Conservation (phyloP, 345 rosid species). For the Brassica nigra region DNA sequence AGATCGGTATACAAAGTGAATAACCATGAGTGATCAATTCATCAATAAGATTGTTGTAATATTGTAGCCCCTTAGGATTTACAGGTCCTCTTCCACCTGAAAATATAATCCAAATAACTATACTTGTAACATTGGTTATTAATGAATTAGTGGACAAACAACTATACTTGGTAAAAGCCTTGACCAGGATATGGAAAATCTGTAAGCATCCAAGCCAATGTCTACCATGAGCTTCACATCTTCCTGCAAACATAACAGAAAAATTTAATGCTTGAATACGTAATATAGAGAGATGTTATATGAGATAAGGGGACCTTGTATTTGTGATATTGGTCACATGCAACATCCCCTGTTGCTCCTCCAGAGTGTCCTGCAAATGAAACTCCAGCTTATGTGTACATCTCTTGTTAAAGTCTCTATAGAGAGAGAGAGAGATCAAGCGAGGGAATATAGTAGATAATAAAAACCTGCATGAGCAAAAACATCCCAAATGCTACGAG, state of each 20-base stretch:
- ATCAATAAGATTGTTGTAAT: conserved; percentile 60
- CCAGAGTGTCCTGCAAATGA: conserved; percentile 41
- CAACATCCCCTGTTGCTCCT: conserved; percentile 51
- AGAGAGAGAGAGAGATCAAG: background rate
- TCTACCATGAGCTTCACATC: conserved; percentile 78
- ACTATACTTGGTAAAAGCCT: conserved; percentile 70
- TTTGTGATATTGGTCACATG: conserved; percentile 62
- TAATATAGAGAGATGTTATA: background rate
- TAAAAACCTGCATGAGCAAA: conserved; percentile 49
- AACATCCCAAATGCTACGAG: conserved; percentile 62
- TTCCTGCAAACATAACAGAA: conserved; percentile 46
- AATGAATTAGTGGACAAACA: background rate
- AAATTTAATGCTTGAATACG: too few species aligned
- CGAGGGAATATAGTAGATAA: background rate
- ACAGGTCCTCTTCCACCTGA: conserved; percentile 62
- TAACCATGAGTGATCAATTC: conserved; percentile 55
- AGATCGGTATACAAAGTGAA: conserved; percentile 6
- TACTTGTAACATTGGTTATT: background rate
- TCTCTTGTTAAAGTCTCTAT: background rate
- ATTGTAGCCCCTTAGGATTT: conserved; percentile 61
- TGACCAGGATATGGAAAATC: conserved; percentile 82
- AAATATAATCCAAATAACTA: conserved; percentile 10
- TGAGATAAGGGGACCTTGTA: conserved; percentile 51
- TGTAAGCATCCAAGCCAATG: conserved; percentile 64
- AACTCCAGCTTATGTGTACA: background rate